A percentile compares a stretch with the other conserved stretches of the same genome.
phyloP scores from a whole-genome alignment of 768 basidiomycete genomes.

The Rhizopogon rudus region DNA sequence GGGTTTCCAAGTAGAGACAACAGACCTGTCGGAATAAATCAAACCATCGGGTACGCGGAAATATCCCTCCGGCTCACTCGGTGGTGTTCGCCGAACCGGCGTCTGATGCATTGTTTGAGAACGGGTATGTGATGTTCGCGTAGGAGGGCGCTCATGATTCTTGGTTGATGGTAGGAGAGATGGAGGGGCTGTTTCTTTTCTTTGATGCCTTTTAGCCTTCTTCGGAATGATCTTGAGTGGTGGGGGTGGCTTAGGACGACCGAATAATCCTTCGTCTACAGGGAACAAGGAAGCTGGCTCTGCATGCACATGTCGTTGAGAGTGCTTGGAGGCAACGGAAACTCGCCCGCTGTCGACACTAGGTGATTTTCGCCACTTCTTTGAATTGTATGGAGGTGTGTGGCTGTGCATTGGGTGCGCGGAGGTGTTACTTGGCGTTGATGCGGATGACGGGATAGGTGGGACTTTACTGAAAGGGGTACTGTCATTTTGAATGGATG shows the following conservation, averaged over 20 bases:
- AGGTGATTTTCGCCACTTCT: not conserved
- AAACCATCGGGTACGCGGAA: not conserved
- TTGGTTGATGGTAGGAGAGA: not conserved
- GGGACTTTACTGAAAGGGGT: not conserved
- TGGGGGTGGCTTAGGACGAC: conserved; percentile 14
- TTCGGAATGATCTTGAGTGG: conserved; percentile 8
- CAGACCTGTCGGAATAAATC: not conserved
- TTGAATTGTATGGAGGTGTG: no score
- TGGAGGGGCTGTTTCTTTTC: conserved; percentile 2
- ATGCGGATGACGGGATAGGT: not conserved
- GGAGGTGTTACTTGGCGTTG: not conserved
- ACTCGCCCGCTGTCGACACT: not conserved
- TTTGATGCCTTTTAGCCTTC: conserved; percentile 6
- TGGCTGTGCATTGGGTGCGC: not conserved
- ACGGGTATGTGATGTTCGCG: not conserved
- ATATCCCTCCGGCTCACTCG: not conserved
- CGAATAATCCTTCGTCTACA: conserved; percentile 15
- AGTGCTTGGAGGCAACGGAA: not conserved
- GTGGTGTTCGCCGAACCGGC: not conserved
- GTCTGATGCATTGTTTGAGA: not conserved
- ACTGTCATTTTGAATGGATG: not conserved
- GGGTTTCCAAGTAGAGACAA: not conserved
- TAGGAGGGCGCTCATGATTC: not conserved
- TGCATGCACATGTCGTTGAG: not conserved
- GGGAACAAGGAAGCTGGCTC: conserved; percentile 8